Conservation (phyloP, 2,329 filamentous ascomycete genomes). For the Aspergillus eucalypticola region DNA sequence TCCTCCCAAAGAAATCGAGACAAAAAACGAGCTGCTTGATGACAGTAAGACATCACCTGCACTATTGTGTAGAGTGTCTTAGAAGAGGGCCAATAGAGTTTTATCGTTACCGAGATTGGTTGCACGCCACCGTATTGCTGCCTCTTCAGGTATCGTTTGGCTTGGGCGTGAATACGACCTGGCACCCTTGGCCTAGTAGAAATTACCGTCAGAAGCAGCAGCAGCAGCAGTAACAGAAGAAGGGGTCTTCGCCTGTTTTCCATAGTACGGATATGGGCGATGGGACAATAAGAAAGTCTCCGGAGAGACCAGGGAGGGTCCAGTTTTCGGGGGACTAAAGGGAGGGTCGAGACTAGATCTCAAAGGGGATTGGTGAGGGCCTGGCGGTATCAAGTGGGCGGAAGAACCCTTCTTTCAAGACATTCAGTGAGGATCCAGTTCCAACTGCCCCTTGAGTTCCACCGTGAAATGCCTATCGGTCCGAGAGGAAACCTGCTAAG, state of each 20-base stretch:
- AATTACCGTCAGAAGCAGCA: no score
- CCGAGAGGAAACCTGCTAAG: not conserved
- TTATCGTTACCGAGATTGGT: not conserved
- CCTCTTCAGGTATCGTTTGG: no score
- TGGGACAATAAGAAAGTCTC: no score
- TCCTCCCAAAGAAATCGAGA: no score
- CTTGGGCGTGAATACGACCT: no score
- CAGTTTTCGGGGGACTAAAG: not conserved
- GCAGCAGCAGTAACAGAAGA: no score
- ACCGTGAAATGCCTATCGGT: not conserved
- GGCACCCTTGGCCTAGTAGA: no score
- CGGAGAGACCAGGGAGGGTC: no score
- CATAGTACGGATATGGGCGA: no score
- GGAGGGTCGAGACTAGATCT: not conserved
- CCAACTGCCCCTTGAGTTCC: not conserved
- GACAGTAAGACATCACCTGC: constrained; percentile 1
- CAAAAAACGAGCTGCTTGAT: not conserved
- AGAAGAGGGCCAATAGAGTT: not conserved
- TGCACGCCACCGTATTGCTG: not conserved
- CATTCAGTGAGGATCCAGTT: not conserved
- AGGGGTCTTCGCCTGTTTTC: no score
- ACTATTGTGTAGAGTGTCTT: not conserved
- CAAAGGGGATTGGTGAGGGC: not conserved
- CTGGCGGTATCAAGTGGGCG: not conserved
- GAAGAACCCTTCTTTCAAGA: not conserved